Percentiles rank a stretch among this genome's conserved stretches.
Conservation (phyloP, 2,329 filamentous ascomycete species). For the Epichloe aotearoae region DNA sequence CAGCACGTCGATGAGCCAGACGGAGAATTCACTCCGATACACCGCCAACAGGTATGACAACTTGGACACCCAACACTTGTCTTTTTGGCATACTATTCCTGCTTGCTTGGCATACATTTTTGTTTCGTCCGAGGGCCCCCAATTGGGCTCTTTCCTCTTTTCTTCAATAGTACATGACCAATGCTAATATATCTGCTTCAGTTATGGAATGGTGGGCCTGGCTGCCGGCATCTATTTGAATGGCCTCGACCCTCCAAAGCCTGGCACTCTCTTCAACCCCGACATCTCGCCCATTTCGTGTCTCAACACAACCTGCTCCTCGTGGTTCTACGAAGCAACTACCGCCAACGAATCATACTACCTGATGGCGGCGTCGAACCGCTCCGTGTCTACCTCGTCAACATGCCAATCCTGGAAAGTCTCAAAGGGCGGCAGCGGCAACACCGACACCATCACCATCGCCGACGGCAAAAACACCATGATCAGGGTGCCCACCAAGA, state of each 20-base stretch:
- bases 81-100: too few relatives aligned
- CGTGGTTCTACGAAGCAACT: slow-evolving; percentile 24
- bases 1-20: slow-evolving; percentile 4
- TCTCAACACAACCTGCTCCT: slow-evolving; percentile 18
- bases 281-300: slow-evolving; percentile 19
- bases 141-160: background rate
- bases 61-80: too few relatives aligned
- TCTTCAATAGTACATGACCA: background rate
- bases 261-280: slow-evolving; percentile 18
- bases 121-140: too few relatives aligned
- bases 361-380: slow-evolving; percentile 17
- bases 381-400: slow-evolving; percentile 18
- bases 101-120: too few relatives aligned
- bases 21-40: slow-evolving; percentile 23
- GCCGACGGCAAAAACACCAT: slow-evolving; percentile 11
- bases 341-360: slow-evolving; percentile 7
- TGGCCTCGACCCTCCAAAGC: slow-evolving; percentile 11
- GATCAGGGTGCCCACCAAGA: slow-evolving; percentile 13
- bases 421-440: slow-evolving; percentile 18
- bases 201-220: slow-evolving; percentile 5
- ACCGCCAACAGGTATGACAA: slow-evolving; percentile 25
- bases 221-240: slow-evolving; percentile 12
- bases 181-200: background rate
- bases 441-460: slow-evolving; percentile 14
- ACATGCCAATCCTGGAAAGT: slow-evolving; percentile 19